These are phyloP conservation scores for Penicilliopsis zonata DNA, from an alignment of 495 filamentous ascomycete genomes.

Conservation along the genomic window DNA sequence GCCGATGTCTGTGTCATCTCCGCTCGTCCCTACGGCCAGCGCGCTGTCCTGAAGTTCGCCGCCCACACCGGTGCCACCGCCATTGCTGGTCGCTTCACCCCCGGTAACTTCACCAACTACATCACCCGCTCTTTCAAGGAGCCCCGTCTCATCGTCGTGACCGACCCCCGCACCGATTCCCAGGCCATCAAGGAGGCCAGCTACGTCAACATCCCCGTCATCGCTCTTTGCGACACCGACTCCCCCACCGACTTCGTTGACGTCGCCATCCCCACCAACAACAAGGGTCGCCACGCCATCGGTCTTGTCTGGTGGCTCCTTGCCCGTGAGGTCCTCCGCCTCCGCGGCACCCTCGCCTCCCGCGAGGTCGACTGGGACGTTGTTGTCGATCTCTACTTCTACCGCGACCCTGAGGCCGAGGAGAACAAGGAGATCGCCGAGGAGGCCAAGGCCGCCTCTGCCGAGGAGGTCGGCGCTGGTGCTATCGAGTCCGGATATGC, in stretches of 20 bases:
- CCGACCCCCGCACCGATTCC: slow-evolving; percentile 97
- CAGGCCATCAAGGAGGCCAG: slow-evolving; percentile 99
- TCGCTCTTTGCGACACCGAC: slow-evolving; percentile 97
- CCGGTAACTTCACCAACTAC: slow-evolving; percentile 99
- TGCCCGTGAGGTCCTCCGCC: slow-evolving; percentile 96
- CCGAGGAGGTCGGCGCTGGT: slow-evolving; percentile 71
- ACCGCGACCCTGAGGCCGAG: slow-evolving; percentile 98
- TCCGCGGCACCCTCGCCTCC: slow-evolving; percentile 87
- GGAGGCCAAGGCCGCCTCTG: slow-evolving; percentile 54
- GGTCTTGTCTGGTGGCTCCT: slow-evolving; percentile 99
- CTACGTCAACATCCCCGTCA: slow-evolving; percentile 99
- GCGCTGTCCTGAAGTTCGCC: slow-evolving; percentile 98
- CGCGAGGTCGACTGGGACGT: slow-evolving; percentile 95
- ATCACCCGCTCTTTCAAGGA: slow-evolving; percentile 99
- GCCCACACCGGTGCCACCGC: slow-evolving; percentile 92
- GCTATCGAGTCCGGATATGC: slow-evolving; percentile 73
- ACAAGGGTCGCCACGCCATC: slow-evolving; percentile 99
- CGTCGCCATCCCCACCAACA: slow-evolving; percentile 99
- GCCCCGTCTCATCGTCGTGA: slow-evolving; percentile 97
- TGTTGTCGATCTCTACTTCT: slow-evolving; percentile 99
- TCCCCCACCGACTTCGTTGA: slow-evolving; percentile 99
- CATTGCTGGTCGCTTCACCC: slow-evolving; percentile 98
- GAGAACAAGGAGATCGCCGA: slow-evolving; percentile 82
- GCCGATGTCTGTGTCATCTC: slow-evolving; percentile 98
- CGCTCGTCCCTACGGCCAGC: slow-evolving; percentile 97